These are phyloP conservation scores for Saturnispora dispora DNA, from an alignment of 805 yeast species.

Conservation along the genomic window DNA sequence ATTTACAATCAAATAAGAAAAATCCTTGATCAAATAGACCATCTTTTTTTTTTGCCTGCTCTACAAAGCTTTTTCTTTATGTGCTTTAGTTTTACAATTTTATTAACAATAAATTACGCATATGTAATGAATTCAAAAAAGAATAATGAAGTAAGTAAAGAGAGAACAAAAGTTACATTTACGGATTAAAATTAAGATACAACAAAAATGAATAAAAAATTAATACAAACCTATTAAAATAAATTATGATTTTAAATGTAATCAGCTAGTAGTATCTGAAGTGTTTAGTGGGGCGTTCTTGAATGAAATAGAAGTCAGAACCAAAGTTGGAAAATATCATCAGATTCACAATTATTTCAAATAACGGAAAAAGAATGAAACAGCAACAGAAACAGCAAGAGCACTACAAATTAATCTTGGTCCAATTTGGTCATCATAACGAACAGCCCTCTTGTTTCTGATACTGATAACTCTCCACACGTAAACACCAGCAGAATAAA, in stretches of 20 bases:
- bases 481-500: slow-evolving; percentile 66
- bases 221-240: neutral
- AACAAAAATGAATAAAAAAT: neutral
- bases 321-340: neutral
- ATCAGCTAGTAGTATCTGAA: neutral
- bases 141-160: too few relatives aligned
- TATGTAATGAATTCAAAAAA: too few relatives aligned
- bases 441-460: slow-evolving; percentile 70
- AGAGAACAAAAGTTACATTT: too few relatives aligned
- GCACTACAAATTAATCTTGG: slow-evolving; percentile 76
- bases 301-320: too few relatives aligned
- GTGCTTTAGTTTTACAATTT: too few relatives aligned
- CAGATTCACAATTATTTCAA: slow-evolving; percentile 21
- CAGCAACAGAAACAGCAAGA: slow-evolving; percentile 58
- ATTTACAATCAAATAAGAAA: neutral
- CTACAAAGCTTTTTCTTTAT: neutral
- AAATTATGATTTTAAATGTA: neutral
- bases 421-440: slow-evolving; percentile 82
- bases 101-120: too few relatives aligned
- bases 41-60: neutral
- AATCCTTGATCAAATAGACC: neutral
- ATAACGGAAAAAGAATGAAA: slow-evolving; percentile 47
- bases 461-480: slow-evolving; percentile 76
- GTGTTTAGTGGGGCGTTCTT: neutral
- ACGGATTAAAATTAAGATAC: neutral